Conservation (phyloP, 1,284 basidiomycete species). For the Ustilago crameri region DNA sequence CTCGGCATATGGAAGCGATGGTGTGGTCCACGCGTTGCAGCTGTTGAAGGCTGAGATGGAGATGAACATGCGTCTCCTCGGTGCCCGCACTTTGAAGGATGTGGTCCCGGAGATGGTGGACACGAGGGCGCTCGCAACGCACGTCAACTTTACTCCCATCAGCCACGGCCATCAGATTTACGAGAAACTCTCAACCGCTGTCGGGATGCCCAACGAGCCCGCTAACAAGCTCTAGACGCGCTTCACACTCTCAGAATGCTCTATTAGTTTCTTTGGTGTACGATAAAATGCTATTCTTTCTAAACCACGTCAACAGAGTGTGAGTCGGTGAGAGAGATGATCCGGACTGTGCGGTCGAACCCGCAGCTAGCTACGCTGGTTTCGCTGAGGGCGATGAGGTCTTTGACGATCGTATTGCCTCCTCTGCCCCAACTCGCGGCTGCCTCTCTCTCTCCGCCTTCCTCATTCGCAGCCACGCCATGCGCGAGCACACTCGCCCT, state of each 20-base stretch:
- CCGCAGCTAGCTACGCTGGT: constrained; percentile 55
- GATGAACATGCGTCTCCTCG: constrained; percentile 81
- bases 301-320: too few species aligned
- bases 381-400: constrained; percentile 49
- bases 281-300: too few species aligned
- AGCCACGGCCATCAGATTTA: constrained; percentile 56
- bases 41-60: constrained; percentile 83
- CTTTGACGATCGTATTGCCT: constrained; percentile 64
- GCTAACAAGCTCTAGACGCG: constrained; percentile 36
- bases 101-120: constrained; percentile 82
- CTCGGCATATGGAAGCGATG: constrained; percentile 85
- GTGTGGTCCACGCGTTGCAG: constrained; percentile 78
- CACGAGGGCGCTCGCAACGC: constrained; percentile 72
- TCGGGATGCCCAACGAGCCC: constrained; percentile 51
- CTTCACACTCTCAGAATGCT: neutral
- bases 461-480: constrained; percentile 12
- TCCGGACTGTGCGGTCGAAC: constrained; percentile 56
- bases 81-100: constrained; percentile 77
- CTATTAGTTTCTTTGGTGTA: too few species aligned
- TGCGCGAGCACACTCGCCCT: constrained; percentile 48
- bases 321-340: too few species aligned
- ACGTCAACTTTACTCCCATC: constrained; percentile 49
- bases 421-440: constrained; percentile 51
- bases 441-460: constrained; percentile 2
- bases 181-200: constrained; percentile 54